Percentiles rank a stretch among this genome's conserved stretches.
Conservation (phyloP, 768 basidiomycete genomes). For the Leccinellum rugosiceps region DNA sequence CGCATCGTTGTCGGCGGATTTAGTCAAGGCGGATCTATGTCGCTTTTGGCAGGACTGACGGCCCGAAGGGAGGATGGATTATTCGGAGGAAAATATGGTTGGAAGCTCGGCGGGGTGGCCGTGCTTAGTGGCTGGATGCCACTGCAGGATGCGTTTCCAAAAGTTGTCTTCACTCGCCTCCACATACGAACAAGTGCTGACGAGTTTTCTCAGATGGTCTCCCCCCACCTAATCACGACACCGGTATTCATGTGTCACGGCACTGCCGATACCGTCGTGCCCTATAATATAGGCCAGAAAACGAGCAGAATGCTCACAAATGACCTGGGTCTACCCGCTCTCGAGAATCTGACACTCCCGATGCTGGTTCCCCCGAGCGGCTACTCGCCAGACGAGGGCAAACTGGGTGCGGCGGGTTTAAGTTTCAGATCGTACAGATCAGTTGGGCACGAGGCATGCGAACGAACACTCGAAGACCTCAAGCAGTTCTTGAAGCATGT, state of each 20-base stretch:
- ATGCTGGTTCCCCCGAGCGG: slow-evolving; percentile 24
- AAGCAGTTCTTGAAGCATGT: slow-evolving; percentile 65
- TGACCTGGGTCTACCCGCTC: slow-evolving; percentile 46
- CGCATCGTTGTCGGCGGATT: slow-evolving; percentile 88
- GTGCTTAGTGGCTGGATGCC: slow-evolving; percentile 81
- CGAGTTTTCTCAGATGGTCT: slow-evolving; percentile 49
- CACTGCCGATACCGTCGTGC: slow-evolving; percentile 69
- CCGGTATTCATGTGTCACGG: slow-evolving; percentile 92
- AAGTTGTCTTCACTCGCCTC: slow-evolving; percentile 40
- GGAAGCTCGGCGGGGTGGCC: slow-evolving; percentile 68
- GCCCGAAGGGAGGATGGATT: slow-evolving; percentile 25
- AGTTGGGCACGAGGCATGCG: slow-evolving; percentile 62
- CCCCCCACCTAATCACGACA: slow-evolving; percentile 52
- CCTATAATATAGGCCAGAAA: slow-evolving; percentile 46
- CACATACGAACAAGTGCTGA: not conserved
- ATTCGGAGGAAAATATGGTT: slow-evolving; percentile 37
- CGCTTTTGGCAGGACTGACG: slow-evolving; percentile 65
- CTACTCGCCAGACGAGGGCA: slow-evolving; percentile 18
- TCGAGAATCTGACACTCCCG: slow-evolving; percentile 35
- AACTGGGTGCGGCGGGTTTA: slow-evolving; percentile 43
- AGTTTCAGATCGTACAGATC: slow-evolving; percentile 66
- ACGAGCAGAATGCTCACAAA: slow-evolving; percentile 58
- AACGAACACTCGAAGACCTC: slow-evolving; percentile 67
- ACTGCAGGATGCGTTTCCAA: slow-evolving; percentile 59
- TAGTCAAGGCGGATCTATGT: slow-evolving; percentile 80